Evolutionary conservation across 345 rosid genomes (phyloP).

Genomic region (Brassica incana): DNA sequence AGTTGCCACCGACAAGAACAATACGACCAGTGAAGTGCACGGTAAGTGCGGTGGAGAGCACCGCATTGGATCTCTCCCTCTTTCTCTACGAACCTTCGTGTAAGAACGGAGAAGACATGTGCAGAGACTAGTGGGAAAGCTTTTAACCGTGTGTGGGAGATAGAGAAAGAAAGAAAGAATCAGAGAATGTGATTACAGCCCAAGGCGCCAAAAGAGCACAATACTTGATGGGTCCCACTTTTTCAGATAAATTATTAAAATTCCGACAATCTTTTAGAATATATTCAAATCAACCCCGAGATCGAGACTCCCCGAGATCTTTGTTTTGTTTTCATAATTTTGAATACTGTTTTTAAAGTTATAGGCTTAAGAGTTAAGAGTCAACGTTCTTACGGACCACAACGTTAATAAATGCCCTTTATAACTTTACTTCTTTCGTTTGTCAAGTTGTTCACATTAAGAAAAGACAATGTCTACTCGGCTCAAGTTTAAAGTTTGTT

Average conservation of each 20-base stretch:
- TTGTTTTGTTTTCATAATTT: neutral
- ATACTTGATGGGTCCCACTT: conserved; percentile 27
- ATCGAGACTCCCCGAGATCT: neutral
- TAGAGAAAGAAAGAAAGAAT: neutral
- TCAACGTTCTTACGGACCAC: neutral
- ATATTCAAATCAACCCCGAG: neutral
- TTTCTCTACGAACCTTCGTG: neutral
- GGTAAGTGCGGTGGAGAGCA: conserved; percentile 15
- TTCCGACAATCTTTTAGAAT: neutral
- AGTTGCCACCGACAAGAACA: conserved; percentile 22
- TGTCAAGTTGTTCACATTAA: conserved; percentile 15
- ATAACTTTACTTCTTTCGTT: neutral
- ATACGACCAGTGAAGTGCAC: conserved; percentile 27
- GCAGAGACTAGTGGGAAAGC: conserved; percentile 8
- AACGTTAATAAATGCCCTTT: conserved; percentile 8
- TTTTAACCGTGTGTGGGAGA: conserved; percentile 16
- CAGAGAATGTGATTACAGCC: conserved; percentile 24
- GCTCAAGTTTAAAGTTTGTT: neutral
- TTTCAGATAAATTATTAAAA: neutral
- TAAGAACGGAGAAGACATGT: conserved; percentile 20
- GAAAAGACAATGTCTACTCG: neutral
- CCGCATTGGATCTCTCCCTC: conserved; percentile 48
- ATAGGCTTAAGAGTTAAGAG: conserved; percentile 21
- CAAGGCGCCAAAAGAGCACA: conserved; percentile 37
- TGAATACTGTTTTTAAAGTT: neutral